Evolutionary conservation across 306 rosid genomes (phyloP).

Genomic region (Ammopiptanthus mongolicus): DNA sequence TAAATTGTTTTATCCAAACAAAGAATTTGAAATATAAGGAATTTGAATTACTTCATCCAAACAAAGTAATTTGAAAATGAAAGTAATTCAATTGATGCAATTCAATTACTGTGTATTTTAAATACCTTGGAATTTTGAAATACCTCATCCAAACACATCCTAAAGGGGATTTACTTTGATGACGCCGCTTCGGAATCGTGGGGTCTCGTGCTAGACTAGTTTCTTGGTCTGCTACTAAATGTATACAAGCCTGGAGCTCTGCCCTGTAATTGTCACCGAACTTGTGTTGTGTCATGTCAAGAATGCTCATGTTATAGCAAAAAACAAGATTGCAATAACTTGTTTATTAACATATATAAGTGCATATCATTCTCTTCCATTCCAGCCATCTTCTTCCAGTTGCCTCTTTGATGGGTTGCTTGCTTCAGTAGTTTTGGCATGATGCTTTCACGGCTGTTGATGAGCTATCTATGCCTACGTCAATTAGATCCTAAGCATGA

Average conservation of each 20-base stretch:
- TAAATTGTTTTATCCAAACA: no score
- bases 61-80: no score
- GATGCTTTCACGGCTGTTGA: background rate
- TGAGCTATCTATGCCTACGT: background rate
- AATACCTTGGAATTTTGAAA: no score
- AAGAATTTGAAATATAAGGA: no score
- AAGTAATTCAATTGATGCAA: no score
- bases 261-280: background rate
- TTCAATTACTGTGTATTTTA: no score
- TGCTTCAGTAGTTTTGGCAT: background rate
- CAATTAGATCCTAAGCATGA: background rate
- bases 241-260: background rate
- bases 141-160: no score
- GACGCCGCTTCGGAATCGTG: no score
- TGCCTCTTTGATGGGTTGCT: background rate
- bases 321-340: background rate
- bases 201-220: background rate
- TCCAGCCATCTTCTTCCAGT: background rate
- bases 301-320: background rate
- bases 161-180: background rate
- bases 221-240: background rate
- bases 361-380: background rate
- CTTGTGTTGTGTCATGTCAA: background rate
- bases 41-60: no score
- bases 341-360: background rate